Evolutionary conservation across 768 basidiomycete genomes (phyloP).

Genomic region (Crepidotus variabilis): DNA sequence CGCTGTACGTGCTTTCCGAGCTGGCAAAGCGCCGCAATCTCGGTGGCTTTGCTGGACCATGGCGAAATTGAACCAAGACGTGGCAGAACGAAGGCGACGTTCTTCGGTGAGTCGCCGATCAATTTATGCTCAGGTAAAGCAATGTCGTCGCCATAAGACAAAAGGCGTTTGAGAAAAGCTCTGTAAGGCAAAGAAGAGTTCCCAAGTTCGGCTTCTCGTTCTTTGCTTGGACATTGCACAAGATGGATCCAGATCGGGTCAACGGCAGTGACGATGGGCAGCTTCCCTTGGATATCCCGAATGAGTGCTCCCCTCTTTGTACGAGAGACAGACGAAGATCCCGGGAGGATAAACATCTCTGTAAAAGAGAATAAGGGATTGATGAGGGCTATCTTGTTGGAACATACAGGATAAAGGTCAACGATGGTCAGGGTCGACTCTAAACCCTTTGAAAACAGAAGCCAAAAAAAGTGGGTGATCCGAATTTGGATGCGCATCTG

Average conservation of each 20-base stretch:
- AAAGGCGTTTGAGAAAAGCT: constrained; percentile 59
- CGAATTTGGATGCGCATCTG: no score
- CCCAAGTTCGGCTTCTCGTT: constrained; percentile 43
- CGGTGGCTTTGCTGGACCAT: constrained; percentile 99
- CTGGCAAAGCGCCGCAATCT: constrained; percentile 87
- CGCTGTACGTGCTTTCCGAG: constrained; percentile 70
- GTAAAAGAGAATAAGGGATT: background rate
- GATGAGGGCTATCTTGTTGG: background rate
- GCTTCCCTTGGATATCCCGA: constrained; percentile 46
- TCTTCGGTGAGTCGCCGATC: constrained; percentile 29
- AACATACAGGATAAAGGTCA: background rate
- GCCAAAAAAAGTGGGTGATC: no score
- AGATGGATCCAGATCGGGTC: constrained; percentile 89
- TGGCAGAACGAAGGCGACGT: constrained; percentile 73
- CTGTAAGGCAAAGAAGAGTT: constrained; percentile 40
- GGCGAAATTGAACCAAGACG: constrained; percentile 91
- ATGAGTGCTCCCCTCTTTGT: constrained; percentile 71
- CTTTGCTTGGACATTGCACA: constrained; percentile 54
- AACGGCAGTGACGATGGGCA: constrained; percentile 56
- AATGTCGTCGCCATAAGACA: constrained; percentile 83
- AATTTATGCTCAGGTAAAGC: constrained; percentile 40
- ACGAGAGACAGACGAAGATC: constrained; percentile 71
- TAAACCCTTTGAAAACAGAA: no score
- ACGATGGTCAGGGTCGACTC: background rate
- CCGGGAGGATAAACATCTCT: constrained; percentile 74